Evolutionary conservation across 129 eudicot species (phyloP).

Genomic region (Scalesia atractyloides): DNA sequence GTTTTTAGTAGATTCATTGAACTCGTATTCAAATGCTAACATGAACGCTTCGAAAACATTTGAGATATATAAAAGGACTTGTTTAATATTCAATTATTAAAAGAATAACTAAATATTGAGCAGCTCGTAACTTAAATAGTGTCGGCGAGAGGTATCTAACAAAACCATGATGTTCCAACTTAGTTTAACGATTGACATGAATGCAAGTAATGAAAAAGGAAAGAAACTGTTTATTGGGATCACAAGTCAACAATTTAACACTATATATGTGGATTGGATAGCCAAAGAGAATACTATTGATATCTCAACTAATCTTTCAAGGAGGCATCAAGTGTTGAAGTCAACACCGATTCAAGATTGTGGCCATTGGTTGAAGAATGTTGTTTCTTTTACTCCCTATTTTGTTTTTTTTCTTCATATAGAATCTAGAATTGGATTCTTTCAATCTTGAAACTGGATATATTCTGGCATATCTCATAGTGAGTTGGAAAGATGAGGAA

Average conservation of each 20-base stretch:
- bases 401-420: neutral
- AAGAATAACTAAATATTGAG: too few species aligned
- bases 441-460: slow-evolving; percentile 7
- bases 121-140: too few species aligned
- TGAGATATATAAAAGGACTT: too few species aligned
- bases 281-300: neutral
- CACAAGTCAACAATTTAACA: neutral
- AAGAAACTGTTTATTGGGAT: neutral
- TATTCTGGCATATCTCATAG: slow-evolving; percentile 14
- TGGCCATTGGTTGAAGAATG: slow-evolving; percentile 13
- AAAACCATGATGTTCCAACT: too few species aligned
- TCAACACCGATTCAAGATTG: slow-evolving; percentile 20
- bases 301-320: slow-evolving; percentile 6
- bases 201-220: neutral
- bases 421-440: slow-evolving; percentile 25
- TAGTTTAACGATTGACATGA: too few species aligned
- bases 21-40: too few species aligned
- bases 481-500: too few species aligned
- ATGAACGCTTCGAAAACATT: too few species aligned
- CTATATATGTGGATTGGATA: neutral
- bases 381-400: slow-evolving; percentile 5
- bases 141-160: too few species aligned
- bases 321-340: slow-evolving; percentile 20
- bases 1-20: too few species aligned
- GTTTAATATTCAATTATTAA: too few species aligned